These are phyloP conservation scores for Cenchrus americanus DNA, from an alignment of 176 grass and related monocot genomes.

Conservation along the genomic window DNA sequence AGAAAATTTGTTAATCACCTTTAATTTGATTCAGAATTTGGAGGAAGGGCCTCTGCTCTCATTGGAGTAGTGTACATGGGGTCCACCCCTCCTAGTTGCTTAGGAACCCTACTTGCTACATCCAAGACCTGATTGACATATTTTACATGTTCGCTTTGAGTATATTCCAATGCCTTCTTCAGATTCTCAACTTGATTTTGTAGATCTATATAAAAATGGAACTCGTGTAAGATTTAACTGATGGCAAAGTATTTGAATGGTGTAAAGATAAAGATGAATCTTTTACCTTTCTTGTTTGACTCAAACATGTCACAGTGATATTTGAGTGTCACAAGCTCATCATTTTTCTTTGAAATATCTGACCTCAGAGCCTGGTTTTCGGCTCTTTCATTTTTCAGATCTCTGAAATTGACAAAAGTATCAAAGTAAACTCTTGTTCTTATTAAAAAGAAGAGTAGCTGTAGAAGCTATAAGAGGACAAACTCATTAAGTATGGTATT, in stretches of 20 bases:
- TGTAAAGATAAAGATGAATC: not conserved
- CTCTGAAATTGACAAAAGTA: constrained; percentile 10
- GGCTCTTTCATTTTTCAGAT: not conserved
- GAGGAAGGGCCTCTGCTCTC: too few species aligned
- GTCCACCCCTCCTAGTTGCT: not conserved
- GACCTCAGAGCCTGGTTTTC: constrained; percentile 9
- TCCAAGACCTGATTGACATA: not conserved
- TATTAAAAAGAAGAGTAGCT: not conserved
- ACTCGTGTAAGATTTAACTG: not conserved
- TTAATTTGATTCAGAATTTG: too few species aligned
- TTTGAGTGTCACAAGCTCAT: not conserved
- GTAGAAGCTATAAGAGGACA: not conserved
- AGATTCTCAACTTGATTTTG: constrained; percentile 12
- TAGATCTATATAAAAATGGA: not conserved
- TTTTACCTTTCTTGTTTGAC: constrained; percentile 19
- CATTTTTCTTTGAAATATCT: constrained; percentile 12
- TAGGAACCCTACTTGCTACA: not conserved
- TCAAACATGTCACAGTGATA: not conserved
- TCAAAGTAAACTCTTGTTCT: not conserved
- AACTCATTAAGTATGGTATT: not conserved
- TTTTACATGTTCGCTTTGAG: not conserved
- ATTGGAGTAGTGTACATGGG: too few species aligned
- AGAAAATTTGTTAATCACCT: too few species aligned
- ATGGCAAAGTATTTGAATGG: not conserved
- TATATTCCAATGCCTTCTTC: not conserved